These are phyloP conservation scores for Knoxia roxburghii DNA, from an alignment of 257 asterid genomes.

Conservation along the genomic window DNA sequence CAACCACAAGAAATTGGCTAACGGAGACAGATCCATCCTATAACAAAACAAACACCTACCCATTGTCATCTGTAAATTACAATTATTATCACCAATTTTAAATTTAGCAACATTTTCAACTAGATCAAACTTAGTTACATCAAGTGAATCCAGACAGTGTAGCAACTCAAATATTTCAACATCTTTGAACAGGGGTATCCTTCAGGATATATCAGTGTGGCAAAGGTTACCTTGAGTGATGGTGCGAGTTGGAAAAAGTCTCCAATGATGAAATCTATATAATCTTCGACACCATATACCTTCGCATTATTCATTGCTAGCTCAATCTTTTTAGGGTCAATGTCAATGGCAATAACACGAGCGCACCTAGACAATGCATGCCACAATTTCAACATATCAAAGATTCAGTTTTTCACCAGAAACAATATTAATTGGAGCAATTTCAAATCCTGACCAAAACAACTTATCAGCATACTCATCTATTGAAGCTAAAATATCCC, in stretches of 20 bases:
- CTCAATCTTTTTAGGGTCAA: constrained; percentile 60
- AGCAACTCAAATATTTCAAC: neutral
- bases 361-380: constrained; percentile 40
- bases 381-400: constrained; percentile 1
- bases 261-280: constrained; percentile 71
- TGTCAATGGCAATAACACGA: constrained; percentile 77
- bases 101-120: neutral
- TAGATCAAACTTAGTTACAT: neutral
- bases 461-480: neutral
- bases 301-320: constrained; percentile 68
- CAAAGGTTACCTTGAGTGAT: constrained; percentile 50
- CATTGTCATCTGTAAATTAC: neutral
- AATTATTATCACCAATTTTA: neutral
- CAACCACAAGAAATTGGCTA: neutral
- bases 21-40: neutral
- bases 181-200: neutral
- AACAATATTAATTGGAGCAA: neutral
- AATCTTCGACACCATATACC: constrained; percentile 77
- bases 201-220: neutral
- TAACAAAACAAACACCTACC: neutral
- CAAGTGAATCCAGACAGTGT: neutral
- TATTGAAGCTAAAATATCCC: neutral
- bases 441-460: neutral
- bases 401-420: neutral
- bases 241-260: constrained; percentile 87